phyloP scores from a whole-genome alignment of 768 basidiomycete species.

The Suillus americanus region DNA sequence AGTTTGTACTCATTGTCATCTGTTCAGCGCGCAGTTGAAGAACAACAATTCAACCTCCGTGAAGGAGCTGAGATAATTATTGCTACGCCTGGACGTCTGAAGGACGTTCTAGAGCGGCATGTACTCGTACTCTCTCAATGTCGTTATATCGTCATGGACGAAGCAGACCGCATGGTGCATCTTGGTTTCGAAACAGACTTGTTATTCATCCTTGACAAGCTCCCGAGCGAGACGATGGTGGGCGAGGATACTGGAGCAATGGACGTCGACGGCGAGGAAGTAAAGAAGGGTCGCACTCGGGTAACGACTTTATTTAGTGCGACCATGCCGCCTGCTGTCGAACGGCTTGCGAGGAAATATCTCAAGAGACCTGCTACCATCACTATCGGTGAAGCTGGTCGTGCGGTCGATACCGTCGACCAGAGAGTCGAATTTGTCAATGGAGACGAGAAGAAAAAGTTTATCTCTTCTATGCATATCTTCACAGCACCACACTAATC shows the following conservation, averaged over 20 bases:
- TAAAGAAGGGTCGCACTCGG: slow-evolving; percentile 67
- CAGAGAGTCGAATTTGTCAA: slow-evolving; percentile 91
- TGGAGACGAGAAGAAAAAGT: slow-evolving; percentile 98
- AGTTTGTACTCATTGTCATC: slow-evolving; percentile 15
- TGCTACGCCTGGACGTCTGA: slow-evolving; percentile 96
- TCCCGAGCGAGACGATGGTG: slow-evolving; percentile 85
- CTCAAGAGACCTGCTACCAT: slow-evolving; percentile 90
- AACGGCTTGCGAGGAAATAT: slow-evolving; percentile 92
- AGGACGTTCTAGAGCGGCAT: slow-evolving; percentile 95
- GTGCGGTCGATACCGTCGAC: slow-evolving; percentile 97
- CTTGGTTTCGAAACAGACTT: slow-evolving; percentile 95
- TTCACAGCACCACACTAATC: slow-evolving; percentile 13
- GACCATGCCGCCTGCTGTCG: slow-evolving; percentile 98
- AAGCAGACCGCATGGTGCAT: slow-evolving; percentile 98
- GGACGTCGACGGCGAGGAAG: slow-evolving; percentile 73
- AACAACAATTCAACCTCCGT: slow-evolving; percentile 97
- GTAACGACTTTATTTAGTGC: slow-evolving; percentile 98
- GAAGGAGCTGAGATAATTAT: slow-evolving; percentile 99
- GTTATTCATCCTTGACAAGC: slow-evolving; percentile 90
- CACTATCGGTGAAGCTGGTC: slow-evolving; percentile 96
- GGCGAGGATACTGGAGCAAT: slow-evolving; percentile 75
- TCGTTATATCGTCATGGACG: slow-evolving; percentile 99
- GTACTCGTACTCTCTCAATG: slow-evolving; percentile 96
- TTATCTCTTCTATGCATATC: slow-evolving; percentile 26
- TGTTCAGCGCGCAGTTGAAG: slow-evolving; percentile 83